phyloP scores from a whole-genome alignment of 345 rosid species.

The Garcia nutans region DNA sequence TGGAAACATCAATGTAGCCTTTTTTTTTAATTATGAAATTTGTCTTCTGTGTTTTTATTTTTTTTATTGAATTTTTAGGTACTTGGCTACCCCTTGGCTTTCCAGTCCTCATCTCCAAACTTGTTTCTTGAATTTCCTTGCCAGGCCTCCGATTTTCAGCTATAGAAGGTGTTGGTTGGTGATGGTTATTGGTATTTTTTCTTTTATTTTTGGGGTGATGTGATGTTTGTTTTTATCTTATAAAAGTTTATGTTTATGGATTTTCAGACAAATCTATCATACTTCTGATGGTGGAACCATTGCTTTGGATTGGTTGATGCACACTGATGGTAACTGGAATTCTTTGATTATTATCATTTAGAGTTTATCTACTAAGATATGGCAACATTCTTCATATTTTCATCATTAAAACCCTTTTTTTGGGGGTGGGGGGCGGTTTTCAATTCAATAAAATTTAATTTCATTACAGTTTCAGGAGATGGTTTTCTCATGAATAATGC shows the following conservation, averaged over 20 bases:
- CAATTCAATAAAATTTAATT: constrained; percentile 4
- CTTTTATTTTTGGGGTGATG: too few relatives aligned
- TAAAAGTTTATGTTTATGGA: background rate
- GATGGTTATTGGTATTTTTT: background rate
- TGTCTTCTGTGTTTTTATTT: background rate
- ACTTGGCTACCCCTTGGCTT: constrained; percentile 75
- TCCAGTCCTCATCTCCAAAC: constrained; percentile 90
- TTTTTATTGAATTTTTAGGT: constrained; percentile 32
- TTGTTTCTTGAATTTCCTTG: constrained; percentile 58
- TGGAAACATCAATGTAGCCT: too few relatives aligned
- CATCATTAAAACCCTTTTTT: background rate
- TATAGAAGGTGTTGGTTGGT: constrained; percentile 59
- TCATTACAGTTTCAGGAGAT: constrained; percentile 36
- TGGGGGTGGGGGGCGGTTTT: background rate
- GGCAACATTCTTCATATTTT: background rate
- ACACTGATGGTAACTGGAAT: constrained; percentile 49
- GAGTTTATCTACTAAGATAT: background rate
- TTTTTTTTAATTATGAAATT: background rate
- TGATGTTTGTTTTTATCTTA: constrained; percentile 7
- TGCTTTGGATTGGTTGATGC: constrained; percentile 80
- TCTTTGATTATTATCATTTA: background rate
- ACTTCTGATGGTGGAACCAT: constrained; percentile 88
- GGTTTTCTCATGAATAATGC: constrained; percentile 20
- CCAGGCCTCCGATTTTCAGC: constrained; percentile 71
- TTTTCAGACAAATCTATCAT: constrained; percentile 59